These are phyloP conservation scores for Coriolopsis trogii DNA, from an alignment of 1,284 basidiomycete species.

Conservation along the genomic window DNA sequence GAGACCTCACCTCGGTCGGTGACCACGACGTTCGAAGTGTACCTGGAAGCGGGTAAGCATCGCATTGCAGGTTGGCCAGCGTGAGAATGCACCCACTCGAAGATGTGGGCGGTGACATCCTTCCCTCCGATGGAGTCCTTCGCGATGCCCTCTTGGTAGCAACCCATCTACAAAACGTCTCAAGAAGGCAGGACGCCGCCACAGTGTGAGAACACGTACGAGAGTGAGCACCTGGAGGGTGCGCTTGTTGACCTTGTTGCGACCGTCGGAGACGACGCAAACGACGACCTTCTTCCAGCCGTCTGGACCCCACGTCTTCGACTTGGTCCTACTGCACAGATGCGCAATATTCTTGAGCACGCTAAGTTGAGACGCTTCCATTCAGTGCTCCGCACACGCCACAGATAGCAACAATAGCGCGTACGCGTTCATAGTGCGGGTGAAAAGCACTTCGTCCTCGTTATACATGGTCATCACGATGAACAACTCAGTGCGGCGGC, in stretches of 20 bases:
- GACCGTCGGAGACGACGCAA: slow-evolving; percentile 90
- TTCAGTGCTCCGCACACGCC: slow-evolving; percentile 10
- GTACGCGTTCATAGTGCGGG: slow-evolving; percentile 86
- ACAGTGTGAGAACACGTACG: slow-evolving; percentile 40
- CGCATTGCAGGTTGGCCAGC: not conserved
- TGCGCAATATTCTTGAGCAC: slow-evolving; percentile 91
- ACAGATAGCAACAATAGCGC: slow-evolving; percentile 25
- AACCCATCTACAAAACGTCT: slow-evolving; percentile 75
- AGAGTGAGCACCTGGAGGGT: slow-evolving; percentile 82
- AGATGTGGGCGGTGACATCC: slow-evolving; percentile 93
- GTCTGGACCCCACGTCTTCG: slow-evolving; percentile 92
- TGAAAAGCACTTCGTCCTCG: slow-evolving; percentile 88
- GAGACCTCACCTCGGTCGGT: slow-evolving; percentile 87
- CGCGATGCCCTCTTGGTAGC: slow-evolving; percentile 94
- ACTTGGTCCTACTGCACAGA: slow-evolving; percentile 78
- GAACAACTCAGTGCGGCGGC: slow-evolving; percentile 89
- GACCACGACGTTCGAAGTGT: slow-evolving; percentile 80
- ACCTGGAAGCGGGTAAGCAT: slow-evolving; percentile 45
- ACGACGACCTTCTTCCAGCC: slow-evolving; percentile 97
- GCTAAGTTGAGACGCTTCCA: slow-evolving; percentile 36
- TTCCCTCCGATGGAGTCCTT: slow-evolving; percentile 92
- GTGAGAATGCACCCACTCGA: slow-evolving; percentile 59
- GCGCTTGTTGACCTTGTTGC: slow-evolving; percentile 88
- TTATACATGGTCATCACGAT: slow-evolving; percentile 98
- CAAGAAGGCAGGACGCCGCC: not conserved